Conservation (phyloP, 441 rosid genomes). For the Populus hybrid region DNA sequence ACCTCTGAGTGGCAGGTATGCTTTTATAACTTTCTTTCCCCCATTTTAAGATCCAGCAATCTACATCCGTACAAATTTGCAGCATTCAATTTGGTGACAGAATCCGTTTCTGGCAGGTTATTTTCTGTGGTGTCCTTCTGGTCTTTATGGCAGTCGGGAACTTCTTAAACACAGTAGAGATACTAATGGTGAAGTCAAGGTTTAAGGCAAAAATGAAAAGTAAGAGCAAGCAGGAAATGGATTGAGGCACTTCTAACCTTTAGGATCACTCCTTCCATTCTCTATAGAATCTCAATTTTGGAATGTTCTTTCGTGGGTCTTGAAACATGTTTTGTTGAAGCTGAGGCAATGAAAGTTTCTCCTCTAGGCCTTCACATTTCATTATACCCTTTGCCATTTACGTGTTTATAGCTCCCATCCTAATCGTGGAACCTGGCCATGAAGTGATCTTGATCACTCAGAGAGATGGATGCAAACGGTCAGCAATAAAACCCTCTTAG, state of each 20-base stretch:
- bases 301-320: constrained; percentile 1
- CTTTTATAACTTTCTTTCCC: neutral
- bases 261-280: constrained; percentile 14
- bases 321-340: constrained; percentile 22
- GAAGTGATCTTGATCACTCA: neutral
- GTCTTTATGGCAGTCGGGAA: constrained; percentile 92
- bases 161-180: constrained; percentile 81
- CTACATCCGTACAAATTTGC: no score
- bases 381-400: neutral
- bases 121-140: constrained; percentile 75
- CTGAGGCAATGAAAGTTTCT: constrained; percentile 28
- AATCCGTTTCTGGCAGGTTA: constrained; percentile 48
- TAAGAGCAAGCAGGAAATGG: constrained; percentile 69
- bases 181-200: constrained; percentile 84
- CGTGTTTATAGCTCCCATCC: neutral
- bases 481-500: neutral
- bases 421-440: neutral
- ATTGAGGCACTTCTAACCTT: constrained; percentile 26
- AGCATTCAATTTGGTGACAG: constrained; percentile 10
- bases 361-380: neutral
- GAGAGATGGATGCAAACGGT: neutral
- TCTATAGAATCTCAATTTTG: constrained; percentile 31
- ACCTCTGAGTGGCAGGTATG: constrained; percentile 91
- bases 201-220: constrained; percentile 96
- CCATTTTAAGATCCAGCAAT: constrained; percentile 1